Evolutionary conservation across 805 yeast species (phyloP), one percentile per base, ranked within the genome.

Genomic region (Maudiozyma barnettii): DNA sequence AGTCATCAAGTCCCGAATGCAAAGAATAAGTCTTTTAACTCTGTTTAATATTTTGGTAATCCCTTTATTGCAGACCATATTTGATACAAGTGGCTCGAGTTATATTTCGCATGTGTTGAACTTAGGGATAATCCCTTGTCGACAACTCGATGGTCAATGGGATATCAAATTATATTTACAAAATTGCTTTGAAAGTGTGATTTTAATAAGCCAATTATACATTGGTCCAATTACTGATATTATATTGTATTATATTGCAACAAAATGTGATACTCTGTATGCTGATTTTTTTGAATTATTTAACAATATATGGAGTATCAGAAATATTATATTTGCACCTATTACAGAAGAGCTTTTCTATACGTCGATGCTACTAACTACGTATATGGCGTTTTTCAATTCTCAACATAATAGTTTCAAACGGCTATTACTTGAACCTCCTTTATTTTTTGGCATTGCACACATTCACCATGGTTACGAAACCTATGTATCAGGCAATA

Each of bases 381-480:
- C 51, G 6, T 57, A 57, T 45, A 23, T 56, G 20, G n/a, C 47
- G 2, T 43, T 58, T 18, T 41, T 45, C 5, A 45, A 51, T 2
- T 36, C 21, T 3, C 47, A 45, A 6, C 21, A 45, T 18, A 39
- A 53, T 16, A 40, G 46, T 23, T 40, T 41, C 16, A 47, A 40
- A 4, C 41, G 49, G 19, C 47, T 60, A 29, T 30, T 57, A 6
- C 53, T 58, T 56, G 47, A 52, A 41, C 53, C 60, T 2, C 64
- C 65, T 0, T 38, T 62, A 13, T 63, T 58, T 48, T 65, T 65
- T 44, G 68, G 68, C 5, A 40, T 64, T 4, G 68, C 69, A 0
- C 69, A 65, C 46, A 43, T 56, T 8, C 69, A 65, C 44, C 69
- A 65, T 46, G 67, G 61, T 0, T 63, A 56, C 45, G 67, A 62